These are phyloP conservation scores for Cubamyces sp. DNA, from an alignment of 768 basidiomycete genomes.

Conservation along the genomic window DNA sequence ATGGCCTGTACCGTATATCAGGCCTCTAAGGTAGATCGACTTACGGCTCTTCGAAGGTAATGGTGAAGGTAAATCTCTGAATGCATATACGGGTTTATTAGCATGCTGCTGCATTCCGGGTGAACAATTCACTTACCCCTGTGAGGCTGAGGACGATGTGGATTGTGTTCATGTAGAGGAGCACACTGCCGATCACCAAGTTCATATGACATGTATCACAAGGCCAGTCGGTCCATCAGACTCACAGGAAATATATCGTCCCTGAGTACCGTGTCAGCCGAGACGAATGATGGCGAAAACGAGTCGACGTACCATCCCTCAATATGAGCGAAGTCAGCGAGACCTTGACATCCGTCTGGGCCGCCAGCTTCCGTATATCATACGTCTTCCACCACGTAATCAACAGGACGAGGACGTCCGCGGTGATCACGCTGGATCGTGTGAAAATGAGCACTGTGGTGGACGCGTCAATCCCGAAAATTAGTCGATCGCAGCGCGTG, in stretches of 20 bases:
- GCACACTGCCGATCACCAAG: neutral
- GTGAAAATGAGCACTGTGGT: neutral
- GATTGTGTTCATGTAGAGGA: constrained; percentile 4
- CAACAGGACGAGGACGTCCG: constrained; percentile 11
- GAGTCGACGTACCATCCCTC: constrained; percentile 10
- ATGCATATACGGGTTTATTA: neutral
- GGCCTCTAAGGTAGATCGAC: neutral
- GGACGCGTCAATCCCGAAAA: too few relatives aligned
- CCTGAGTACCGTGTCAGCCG: neutral
- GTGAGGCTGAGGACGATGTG: constrained; percentile 5
- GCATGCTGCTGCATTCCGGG: neutral
- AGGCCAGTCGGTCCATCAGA: too few relatives aligned
- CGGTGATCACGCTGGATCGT: constrained; percentile 1
- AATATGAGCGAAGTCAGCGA: constrained; percentile 6
- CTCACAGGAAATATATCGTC: constrained; percentile 21
- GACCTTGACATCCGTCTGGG: neutral
- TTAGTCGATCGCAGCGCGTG: too few relatives aligned
- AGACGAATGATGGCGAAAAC: neutral
- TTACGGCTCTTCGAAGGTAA: constrained; percentile 9
- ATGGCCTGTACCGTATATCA: neutral
- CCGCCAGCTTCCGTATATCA: neutral
- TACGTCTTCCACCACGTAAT: constrained; percentile 14
- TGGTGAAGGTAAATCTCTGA: constrained; percentile 1
- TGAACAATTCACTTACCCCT: neutral
- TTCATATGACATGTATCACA: neutral